A percentile compares a stretch with the other conserved stretches of the same genome.
Evolutionary conservation across 768 basidiomycete genomes (phyloP).

Genomic region (Lentinus brumalis): DNA sequence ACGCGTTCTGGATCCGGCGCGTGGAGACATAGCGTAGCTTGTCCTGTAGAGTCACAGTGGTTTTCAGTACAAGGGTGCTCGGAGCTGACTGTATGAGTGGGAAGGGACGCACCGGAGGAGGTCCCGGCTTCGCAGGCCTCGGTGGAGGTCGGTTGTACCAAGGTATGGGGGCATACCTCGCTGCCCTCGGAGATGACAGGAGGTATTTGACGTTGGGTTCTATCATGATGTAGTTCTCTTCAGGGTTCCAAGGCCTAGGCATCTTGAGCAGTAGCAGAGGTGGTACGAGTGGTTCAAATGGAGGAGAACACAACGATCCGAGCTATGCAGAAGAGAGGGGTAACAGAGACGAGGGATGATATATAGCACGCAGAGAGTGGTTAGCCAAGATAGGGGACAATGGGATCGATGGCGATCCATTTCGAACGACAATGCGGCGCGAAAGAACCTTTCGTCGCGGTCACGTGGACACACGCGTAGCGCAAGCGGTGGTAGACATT

Average conservation of each 20-base stretch:
- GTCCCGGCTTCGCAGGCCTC: neutral
- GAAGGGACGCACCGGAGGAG: conserved; percentile 2
- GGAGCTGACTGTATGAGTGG: neutral
- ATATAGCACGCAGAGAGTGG: no score
- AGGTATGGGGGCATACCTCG: neutral
- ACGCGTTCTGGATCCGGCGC: conserved; percentile 6
- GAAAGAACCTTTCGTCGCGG: no score
- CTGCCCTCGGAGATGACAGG: neutral
- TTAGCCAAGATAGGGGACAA: neutral
- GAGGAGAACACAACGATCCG: no score
- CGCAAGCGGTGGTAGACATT: no score
- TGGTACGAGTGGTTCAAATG: no score
- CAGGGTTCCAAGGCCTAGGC: neutral
- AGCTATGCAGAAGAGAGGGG: no score
- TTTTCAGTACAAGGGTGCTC: neutral
- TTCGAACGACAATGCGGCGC: no score
- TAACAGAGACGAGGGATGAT: no score
- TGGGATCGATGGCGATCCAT: neutral
- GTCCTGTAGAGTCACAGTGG: neutral
- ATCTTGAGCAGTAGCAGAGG: no score
- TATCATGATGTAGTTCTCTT: conserved; percentile 11
- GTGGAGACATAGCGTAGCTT: conserved; percentile 8
- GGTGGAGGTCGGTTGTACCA: conserved; percentile 11
- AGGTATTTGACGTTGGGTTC: conserved; percentile 14
- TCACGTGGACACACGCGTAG: no score